phyloP scores from a whole-genome alignment of 768 basidiomycete species.

The Kwoniella dejecticola region DNA sequence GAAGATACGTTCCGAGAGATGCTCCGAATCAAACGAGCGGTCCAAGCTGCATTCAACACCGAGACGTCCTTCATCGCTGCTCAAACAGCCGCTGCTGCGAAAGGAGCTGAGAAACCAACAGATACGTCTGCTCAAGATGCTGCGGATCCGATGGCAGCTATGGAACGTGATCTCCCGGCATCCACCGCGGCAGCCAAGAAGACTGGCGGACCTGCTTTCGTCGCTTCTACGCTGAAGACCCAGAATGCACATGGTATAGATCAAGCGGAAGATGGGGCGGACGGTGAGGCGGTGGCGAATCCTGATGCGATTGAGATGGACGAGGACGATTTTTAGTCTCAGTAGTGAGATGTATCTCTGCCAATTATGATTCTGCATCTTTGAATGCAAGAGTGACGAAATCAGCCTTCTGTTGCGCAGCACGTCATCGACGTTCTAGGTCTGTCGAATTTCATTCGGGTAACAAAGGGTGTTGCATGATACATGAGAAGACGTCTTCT shows the following conservation, averaged over 20 bases:
- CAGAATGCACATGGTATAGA: constrained; percentile 44
- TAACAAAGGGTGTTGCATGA: too few species aligned
- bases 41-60: constrained; percentile 98
- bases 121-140: constrained; percentile 53
- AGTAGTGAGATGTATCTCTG: background rate
- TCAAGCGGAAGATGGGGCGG: constrained; percentile 63
- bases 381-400: too few species aligned
- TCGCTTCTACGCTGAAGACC: constrained; percentile 44
- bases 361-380: background rate
- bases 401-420: too few species aligned
- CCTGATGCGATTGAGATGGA: constrained; percentile 56
- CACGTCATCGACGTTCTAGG: too few species aligned
- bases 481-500: too few species aligned
- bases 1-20: constrained; percentile 88
- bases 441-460: too few species aligned
- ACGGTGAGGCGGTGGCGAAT: constrained; percentile 55
- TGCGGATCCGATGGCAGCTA: constrained; percentile 80
- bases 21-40: constrained; percentile 88
- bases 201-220: constrained; percentile 45
- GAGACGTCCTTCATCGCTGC: constrained; percentile 81
- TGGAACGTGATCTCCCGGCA: constrained; percentile 51
- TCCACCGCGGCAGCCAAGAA: constrained; percentile 7
- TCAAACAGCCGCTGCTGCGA: constrained; percentile 73
- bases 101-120: constrained; percentile 62
- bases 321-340: constrained; percentile 51